Base-by-base conservation (phyloP, 768 basidiomycete species). In the Leccinum fibrillosum region DNA sequence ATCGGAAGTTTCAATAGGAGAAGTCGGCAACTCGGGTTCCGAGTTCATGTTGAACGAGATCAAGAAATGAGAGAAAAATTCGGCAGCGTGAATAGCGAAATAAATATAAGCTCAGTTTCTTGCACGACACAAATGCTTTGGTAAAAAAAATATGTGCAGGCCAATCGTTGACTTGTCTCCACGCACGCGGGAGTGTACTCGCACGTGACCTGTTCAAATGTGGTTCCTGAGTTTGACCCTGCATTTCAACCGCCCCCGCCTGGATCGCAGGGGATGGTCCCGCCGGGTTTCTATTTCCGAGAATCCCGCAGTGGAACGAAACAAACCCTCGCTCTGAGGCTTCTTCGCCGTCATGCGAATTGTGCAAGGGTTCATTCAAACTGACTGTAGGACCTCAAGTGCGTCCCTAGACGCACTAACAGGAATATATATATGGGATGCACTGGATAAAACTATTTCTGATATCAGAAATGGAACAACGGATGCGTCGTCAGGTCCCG, bases 1-100 rank as follows among this genome's bases (percentile, higher is more conserved):
- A 66, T 90, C 90, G 7, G 86, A 87, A 25, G 90, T 88, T 56
- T 90, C 89, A 26, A 73, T 76, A 7, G 83, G 77, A 9, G 78
- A 79, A 26, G 70, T 66, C 5, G 72, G 72, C 10, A 74, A 73
- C 10, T 62, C 69, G 1, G 59, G 52, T 37, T 62, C 62, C 8
- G 66, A 64, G 34, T 56, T 19, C 69, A 69, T 71, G 55, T 35
- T 47, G 45, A 17, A 55, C 37, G 32, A 51, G 2, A 53, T 37
- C 5, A 44, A 44, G 8, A 51, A 26, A 37, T 7, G 13, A 15
- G 51, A 34, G 37, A 8, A 49, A 19, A 4, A 10, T n/a, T 39
- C 37, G 17, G 37, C 8, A 42, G 39, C 39, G 35, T 25, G 9
- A 13, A 15, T 13, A 7, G 8, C 32, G 21, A 6, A 25, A 47